phyloP scores from a whole-genome alignment of 2,329 filamentous ascomycete genomes.

The Coniella lustricola region DNA sequence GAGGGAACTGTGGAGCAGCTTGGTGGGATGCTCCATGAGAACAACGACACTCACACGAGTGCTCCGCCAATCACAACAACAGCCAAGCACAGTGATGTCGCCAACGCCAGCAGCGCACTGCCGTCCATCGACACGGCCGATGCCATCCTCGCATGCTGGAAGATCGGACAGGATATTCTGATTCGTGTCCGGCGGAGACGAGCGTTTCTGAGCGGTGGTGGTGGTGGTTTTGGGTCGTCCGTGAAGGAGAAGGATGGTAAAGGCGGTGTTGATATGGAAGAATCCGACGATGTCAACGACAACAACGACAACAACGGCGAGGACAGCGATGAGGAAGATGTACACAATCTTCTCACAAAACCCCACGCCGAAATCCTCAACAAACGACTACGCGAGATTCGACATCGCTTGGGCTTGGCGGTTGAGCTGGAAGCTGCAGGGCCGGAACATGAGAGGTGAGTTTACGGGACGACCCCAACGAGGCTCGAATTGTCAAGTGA shows the following conservation, averaged over 20 bases:
- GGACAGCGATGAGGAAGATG: background rate
- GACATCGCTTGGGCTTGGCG: background rate
- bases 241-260: no score
- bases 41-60: background rate
- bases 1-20: background rate
- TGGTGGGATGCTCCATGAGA: background rate
- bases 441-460: background rate
- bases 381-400: background rate
- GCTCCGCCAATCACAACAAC: no score
- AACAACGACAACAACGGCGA: background rate
- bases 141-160: constrained; percentile 4
- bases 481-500: no score
- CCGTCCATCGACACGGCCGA: no score
- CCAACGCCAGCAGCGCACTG: no score
- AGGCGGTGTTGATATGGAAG: no score
- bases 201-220: no score
- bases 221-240: no score
- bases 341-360: constrained; percentile 1
- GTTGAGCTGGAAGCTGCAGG: background rate
- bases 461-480: no score
- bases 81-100: no score
- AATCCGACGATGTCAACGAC: background rate
- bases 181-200: constrained; percentile 2
- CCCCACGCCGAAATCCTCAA: constrained; percentile 1
- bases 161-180: constrained; percentile 7